phyloP scores from a whole-genome alignment of 441 rosid species.

The Biscutella auriculata region DNA sequence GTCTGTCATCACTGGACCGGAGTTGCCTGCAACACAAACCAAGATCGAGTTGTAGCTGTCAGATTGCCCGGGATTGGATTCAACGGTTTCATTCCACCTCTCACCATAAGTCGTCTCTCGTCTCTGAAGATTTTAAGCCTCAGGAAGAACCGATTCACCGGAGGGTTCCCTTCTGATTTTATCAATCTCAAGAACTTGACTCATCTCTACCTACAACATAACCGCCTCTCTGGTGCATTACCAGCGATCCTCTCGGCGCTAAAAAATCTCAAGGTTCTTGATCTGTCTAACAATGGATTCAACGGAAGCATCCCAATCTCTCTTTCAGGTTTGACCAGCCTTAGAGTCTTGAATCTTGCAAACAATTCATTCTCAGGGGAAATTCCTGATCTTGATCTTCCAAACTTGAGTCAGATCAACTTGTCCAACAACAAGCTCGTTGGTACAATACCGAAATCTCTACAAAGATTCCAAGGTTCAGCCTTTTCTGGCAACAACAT shows the following conservation, averaged over 20 bases:
- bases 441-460: conserved; percentile 50
- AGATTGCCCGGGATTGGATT: conserved; percentile 74
- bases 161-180: conserved; percentile 61
- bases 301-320: conserved; percentile 57
- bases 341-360: conserved; percentile 58
- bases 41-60: conserved; percentile 39
- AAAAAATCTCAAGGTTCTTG: conserved; percentile 46
- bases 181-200: conserved; percentile 43
- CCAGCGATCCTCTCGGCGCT: conserved; percentile 42
- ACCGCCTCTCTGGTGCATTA: conserved; percentile 54
- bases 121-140: conserved; percentile 65
- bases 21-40: conserved; percentile 44
- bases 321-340: conserved; percentile 47
- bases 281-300: conserved; percentile 66
- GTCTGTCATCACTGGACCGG: conserved; percentile 57
- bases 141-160: conserved; percentile 57
- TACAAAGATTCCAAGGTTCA: conserved; percentile 44
- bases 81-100: conserved; percentile 49
- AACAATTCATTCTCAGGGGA: conserved; percentile 54
- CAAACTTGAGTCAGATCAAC: conserved; percentile 47
- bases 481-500: conserved; percentile 57
- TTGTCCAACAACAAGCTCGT: conserved; percentile 56
- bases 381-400: conserved; percentile 34
- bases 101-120: conserved; percentile 61
- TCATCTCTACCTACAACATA: conserved; percentile 61